Percentiles rank a stretch among this genome's conserved stretches.
Conservation (phyloP, 257 asterid genomes). For the Solanum okadae region DNA sequence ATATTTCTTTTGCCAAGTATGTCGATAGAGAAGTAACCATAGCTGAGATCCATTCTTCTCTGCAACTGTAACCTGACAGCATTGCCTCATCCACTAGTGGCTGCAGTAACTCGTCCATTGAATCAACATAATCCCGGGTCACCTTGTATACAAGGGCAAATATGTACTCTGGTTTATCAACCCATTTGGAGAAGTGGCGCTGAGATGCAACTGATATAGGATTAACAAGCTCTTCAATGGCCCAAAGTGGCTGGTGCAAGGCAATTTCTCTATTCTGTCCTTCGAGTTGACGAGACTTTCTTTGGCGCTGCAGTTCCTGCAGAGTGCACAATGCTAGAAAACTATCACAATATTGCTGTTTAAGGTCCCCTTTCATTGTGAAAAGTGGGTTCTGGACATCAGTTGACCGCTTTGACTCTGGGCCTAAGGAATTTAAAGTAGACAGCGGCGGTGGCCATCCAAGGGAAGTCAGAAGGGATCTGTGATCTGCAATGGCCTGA, state of each 20-base stretch:
- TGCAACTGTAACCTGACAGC: constrained; percentile 92
- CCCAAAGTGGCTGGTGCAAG: constrained; percentile 91
- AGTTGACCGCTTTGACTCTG: constrained; percentile 34
- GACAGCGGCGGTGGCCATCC: constrained; percentile 96
- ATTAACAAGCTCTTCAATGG: constrained; percentile 91
- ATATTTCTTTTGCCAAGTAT: constrained; percentile 74
- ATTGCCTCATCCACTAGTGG: constrained; percentile 90
- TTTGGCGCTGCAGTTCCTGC: constrained; percentile 80
- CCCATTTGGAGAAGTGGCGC: constrained; percentile 84
- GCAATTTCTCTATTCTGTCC: constrained; percentile 42
- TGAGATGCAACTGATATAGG: constrained; percentile 77
- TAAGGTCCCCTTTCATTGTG: constrained; percentile 73
- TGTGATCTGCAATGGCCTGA: constrained; percentile 93
- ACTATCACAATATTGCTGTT: constrained; percentile 68
- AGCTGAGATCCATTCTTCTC: constrained; percentile 97
- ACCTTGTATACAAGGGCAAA: constrained; percentile 85
- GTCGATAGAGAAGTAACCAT: constrained; percentile 74
- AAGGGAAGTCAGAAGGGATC: constrained; percentile 83
- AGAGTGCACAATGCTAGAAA: constrained; percentile 83
- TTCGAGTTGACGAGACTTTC: constrained; percentile 77
- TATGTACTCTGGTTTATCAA: constrained; percentile 81
- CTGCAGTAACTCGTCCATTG: constrained; percentile 91
- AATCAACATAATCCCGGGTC: constrained; percentile 84
- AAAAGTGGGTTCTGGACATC: constrained; percentile 67
- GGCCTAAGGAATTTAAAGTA: constrained; percentile 39